Evolutionary conservation across 1,139 yeast genomes (phyloP).

Genomic region (Pichiaceae sp.): DNA sequence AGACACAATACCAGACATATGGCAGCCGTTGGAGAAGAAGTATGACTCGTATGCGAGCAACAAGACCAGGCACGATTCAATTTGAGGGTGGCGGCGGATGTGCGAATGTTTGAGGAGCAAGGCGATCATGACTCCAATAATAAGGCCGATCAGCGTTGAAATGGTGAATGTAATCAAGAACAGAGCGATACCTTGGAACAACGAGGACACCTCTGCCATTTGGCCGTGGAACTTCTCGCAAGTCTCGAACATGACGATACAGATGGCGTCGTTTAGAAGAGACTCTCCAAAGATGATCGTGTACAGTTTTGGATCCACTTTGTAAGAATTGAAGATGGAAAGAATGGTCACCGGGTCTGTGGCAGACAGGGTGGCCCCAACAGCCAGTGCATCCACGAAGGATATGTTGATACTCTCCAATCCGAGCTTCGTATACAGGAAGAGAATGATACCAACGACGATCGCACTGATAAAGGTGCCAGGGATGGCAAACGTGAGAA

Average conservation of each 20-base stretch:
- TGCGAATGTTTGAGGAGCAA: slow-evolving; percentile 86
- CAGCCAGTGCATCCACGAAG: slow-evolving; percentile 92
- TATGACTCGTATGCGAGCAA: slow-evolving; percentile 93
- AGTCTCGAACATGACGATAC: slow-evolving; percentile 98
- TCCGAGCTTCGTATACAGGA: slow-evolving; percentile 87
- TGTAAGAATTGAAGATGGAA: slow-evolving; percentile 93
- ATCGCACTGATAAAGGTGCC: slow-evolving; percentile 92
- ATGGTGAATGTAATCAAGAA: slow-evolving; percentile 91
- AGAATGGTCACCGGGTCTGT: slow-evolving; percentile 97
- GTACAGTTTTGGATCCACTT: slow-evolving; percentile 94
- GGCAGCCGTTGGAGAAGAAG: slow-evolving; percentile 97
- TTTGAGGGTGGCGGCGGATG: slow-evolving; percentile 87
- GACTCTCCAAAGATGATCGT: slow-evolving; percentile 97
- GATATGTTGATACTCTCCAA: slow-evolving; percentile 81
- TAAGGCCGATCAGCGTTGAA: slow-evolving; percentile 84
- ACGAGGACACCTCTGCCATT: slow-evolving; percentile 61
- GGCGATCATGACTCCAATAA: slow-evolving; percentile 84
- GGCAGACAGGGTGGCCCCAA: slow-evolving; percentile 96
- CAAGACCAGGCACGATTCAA: slow-evolving; percentile 88
- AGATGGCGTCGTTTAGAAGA: slow-evolving; percentile 90
- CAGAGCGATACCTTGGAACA: slow-evolving; percentile 90
- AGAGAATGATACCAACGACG: slow-evolving; percentile 78
- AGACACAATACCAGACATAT: slow-evolving; percentile 98
- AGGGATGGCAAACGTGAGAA: slow-evolving; percentile 90
- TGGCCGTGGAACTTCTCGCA: slow-evolving; percentile 95